Conservation (phyloP, 441 rosid species). For the Gossypium trilobum region DNA sequence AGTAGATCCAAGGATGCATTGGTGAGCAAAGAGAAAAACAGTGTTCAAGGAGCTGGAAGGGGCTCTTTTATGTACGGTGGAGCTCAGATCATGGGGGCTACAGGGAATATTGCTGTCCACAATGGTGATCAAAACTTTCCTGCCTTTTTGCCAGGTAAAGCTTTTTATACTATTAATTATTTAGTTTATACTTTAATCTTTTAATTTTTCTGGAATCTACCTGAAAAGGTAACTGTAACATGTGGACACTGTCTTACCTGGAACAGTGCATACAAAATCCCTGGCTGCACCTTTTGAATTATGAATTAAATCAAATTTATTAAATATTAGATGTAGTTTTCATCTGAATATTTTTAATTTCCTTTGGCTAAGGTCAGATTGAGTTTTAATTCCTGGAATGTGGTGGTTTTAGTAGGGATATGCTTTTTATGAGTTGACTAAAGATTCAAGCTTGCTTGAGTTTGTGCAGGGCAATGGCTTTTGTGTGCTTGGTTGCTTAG, state of each 20-base stretch:
- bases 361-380: background rate
- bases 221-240: background rate
- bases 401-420: background rate
- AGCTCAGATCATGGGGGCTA: conserved; percentile 54
- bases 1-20: conserved; percentile 42
- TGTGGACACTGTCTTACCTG: background rate
- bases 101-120: conserved; percentile 52
- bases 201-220: background rate
- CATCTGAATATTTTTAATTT: background rate
- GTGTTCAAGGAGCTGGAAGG: conserved; percentile 55
- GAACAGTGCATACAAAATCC: background rate
- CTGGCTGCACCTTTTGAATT: background rate
- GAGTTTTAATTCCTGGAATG: background rate
- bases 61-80: conserved; percentile 61
- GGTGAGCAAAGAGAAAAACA: conserved; percentile 57
- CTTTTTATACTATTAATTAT: background rate
- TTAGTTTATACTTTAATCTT: background rate
- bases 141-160: conserved; percentile 73
- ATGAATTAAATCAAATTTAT: background rate
- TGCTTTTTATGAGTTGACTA: background rate
- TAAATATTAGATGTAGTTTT: background rate
- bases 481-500: background rate
- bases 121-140: conserved; percentile 73
- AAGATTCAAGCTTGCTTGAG: background rate
- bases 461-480: background rate